Evolutionary conservation across 2,329 filamentous ascomycete species (phyloP), one percentile per base, ranked within the genome.

Genomic region (Botryosphaeria agaves): DNA sequence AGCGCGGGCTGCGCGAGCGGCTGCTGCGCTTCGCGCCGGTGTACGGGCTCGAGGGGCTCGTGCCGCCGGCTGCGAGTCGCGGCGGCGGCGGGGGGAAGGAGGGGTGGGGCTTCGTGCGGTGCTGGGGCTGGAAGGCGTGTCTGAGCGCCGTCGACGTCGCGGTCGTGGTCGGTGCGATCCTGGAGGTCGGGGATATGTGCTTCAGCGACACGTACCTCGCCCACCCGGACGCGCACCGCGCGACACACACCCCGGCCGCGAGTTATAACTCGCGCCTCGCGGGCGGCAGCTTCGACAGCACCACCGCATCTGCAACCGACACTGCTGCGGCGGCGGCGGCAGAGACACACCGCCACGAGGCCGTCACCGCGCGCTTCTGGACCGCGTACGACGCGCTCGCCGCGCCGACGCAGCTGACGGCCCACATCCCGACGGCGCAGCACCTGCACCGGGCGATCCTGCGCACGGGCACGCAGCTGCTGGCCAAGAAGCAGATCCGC

Each of bases 81-180:
- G 74, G 72, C 39, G 69, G 72, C 31, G 75, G 66, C 12, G 74
- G 76, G 14, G 71, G 73, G 28, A 87, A 87, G 47, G 84, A 93
- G 50, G 85, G 84, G 7, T 95, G 87, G 87, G 87, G 89, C 0
- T 98, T 95, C 47, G 87, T 95, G 12, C 71, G 85, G 34, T 92
- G 83, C 48, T 98, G 89, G 89, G 89, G 89, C 7, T 98, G 85
- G 85, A 79, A 85, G 49, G 87, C 85, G 1, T 94, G 87, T 29
- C 63, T 95, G 16, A 91, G 81, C 37, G 89, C 89, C 5, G 80
- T 87, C 29, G 89, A 98, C 49, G 83, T 94, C 0, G 83, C 82
- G n/a, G 81, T 93, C 11, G 75, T 95, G 18, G 69, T 95, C 14
- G 84, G 84, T 31, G 84, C 87, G 11, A 76, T 98, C 28, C 69